phyloP scores from a whole-genome alignment of 2,329 filamentous ascomycete species.

The Cryphonectria naterciae region DNA sequence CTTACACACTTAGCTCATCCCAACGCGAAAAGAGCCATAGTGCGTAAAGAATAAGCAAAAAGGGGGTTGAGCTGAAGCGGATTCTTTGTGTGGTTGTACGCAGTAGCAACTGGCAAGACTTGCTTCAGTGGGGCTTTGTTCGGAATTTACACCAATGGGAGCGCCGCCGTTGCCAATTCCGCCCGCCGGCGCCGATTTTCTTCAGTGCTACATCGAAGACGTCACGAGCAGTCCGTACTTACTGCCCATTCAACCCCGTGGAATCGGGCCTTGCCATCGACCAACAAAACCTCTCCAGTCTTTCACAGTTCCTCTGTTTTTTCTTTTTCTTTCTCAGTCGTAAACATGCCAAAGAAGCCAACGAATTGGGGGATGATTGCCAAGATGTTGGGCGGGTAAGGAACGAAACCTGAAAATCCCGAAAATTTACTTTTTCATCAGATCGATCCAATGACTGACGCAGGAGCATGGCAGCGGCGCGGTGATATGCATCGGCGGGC shows the following conservation, averaged over 20 bases:
- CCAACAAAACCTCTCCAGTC: neutral
- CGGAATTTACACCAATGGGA: neutral
- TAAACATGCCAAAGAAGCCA: conserved; percentile 49
- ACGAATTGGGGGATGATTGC: conserved; percentile 61
- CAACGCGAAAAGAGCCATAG: neutral
- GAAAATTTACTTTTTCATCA: conserved; percentile 16
- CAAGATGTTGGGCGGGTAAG: conserved; percentile 75
- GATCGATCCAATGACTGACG: conserved; percentile 25
- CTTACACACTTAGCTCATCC: neutral
- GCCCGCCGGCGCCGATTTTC: conserved; percentile 9
- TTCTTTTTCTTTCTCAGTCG: neutral
- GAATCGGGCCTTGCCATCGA: neutral
- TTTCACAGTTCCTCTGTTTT: neutral
- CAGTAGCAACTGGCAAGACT: neutral
- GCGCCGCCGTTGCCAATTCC: conserved; percentile 8
- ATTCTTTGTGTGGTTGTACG: neutral
- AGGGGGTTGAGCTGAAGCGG: neutral
- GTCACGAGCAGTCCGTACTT: neutral
- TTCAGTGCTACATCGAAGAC: conserved; percentile 6
- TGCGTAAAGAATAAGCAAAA: neutral
- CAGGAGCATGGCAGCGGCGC: conserved; percentile 60
- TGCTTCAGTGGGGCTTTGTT: conserved; percentile 2
- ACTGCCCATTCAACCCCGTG: neutral
- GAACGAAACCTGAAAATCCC: conserved; percentile 26
- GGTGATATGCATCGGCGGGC: conserved; percentile 78